Evolutionary conservation across 1,284 basidiomycete genomes (phyloP).

Genomic region (Ustilago hordei): DNA sequence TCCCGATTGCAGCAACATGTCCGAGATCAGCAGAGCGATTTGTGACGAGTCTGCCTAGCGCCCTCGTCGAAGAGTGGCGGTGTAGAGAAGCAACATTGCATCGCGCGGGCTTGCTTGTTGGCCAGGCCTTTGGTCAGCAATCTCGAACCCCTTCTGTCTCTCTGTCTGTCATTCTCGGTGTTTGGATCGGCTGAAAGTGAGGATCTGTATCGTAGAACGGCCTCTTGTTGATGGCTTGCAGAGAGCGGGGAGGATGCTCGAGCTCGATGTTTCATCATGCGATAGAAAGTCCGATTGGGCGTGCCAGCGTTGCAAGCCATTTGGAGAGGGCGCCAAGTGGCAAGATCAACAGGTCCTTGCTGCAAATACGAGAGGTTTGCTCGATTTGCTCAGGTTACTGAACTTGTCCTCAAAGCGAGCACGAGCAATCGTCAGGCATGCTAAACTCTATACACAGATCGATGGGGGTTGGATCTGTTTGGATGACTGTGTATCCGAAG

Average conservation of each 20-base stretch:
- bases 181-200: neutral
- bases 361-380: constrained; percentile 11
- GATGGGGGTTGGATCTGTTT: constrained; percentile 2
- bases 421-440: neutral
- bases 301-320: constrained; percentile 14
- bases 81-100: no score
- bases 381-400: neutral
- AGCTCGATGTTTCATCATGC: neutral
- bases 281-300: neutral
- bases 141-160: no score
- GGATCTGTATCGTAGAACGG: neutral
- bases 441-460: neutral
- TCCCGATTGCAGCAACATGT: neutral
- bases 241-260: neutral
- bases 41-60: no score
- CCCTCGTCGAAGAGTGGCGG: no score
- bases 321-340: constrained; percentile 8
- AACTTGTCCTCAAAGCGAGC: neutral
- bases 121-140: no score
- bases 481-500: neutral
- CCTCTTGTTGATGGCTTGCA: constrained; percentile 1
- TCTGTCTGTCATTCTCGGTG: neutral
- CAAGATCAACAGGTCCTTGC: neutral
- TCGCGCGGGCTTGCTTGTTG: no score
- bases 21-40: neutral